Evolutionary conservation across 768 basidiomycete genomes (phyloP), one percentile per base, ranked within the genome.

Genomic region (Psilocybe subaeruginosa): DNA sequence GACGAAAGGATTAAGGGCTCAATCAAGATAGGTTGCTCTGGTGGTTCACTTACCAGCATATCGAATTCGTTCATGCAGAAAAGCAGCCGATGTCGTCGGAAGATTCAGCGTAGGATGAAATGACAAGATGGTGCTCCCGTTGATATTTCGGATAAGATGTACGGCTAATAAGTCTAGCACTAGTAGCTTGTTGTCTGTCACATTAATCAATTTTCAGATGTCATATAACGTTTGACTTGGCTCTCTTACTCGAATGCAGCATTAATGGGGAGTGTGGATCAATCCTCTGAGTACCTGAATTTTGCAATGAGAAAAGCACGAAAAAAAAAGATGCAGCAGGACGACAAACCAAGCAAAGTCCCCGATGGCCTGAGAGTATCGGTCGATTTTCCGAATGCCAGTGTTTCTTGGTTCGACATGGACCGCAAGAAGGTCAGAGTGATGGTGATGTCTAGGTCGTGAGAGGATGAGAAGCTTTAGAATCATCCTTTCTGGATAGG

Each of bases 341-440:
- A 37, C 9, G 12, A 37, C 57, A 5, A 31, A 58, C 61, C 59
- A 5, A 64, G 51, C 9, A 65, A 46, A 35, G 64, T 65, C 7
- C 55, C 58, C 9, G 64, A 59, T 11, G 63, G 33, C 12, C 52
- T 60, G 35, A 68, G 56, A 35, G 62, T 62, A n/a, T 66, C 64
- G 14, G 61, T 60, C 3, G 65, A 64, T 48, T 62, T 64, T 11
- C 23, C 54, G 14, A 61, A 62, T 1, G 56, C 53, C 6, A 68
- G 46, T 8, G 72, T 70, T 8, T 66, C 54, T 19, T 71, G 66
- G n/a, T 76, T 65, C 4, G 67, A 54, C 63, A 82, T 70, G 5
- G 79, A 76, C 11, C 84, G 80, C 29, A 87, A 72, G 67, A 86
- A 88, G n/a, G 84, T 84, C 23, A 88, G 69, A 3, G 80, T 78